Base-by-base conservation (phyloP, 495 filamentous ascomycete genomes). In the Talaromyces nanjingensis region DNA sequence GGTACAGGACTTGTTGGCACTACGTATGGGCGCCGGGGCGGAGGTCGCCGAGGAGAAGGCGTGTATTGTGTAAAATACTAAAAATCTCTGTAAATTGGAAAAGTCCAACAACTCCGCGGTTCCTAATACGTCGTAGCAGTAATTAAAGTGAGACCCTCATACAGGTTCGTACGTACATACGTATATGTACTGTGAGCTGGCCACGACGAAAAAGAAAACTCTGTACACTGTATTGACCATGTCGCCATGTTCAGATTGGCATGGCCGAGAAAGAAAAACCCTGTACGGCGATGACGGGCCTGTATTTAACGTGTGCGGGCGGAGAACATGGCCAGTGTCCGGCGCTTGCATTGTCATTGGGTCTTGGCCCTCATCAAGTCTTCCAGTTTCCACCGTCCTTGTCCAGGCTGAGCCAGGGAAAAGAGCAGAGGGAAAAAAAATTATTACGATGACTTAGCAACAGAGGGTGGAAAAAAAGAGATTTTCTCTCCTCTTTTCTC, bases 401-500 rank as follows among this genome's bases (percentile, higher is more conserved):
- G 33, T 45, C 42, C 42, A 9, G 25, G n/a, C 57, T 34, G 57
- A 59, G 33, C 29, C 25, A 37, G 57, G 31, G 57, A 59, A 24
- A 27, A 39, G 29, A 29, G 29, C n/a, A 18, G 8, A 9, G n/a
- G 6, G n/a, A 59, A 39, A 25, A 59, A 34, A 34, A 34, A 34
- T 56, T 27, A 25, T 56, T 25, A 31, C 54, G 29, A 49, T 49
- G 45, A 49, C 45, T 49, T 49, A 49, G 45, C 45, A 49, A 20
- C 45, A 49, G n/a, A 45, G 5, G 1, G n/a, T 49, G 45, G n/a
- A 49, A 49, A 49, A 11, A 47, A n/a, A 29, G 4, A 7, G 27
- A 12, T 67, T 59, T 64, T 22, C 20, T 59, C 47, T 53, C 24
- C 59, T 59, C 52, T 63, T 68, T 68, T 66, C 69, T 70, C 73